Base-by-base conservation (phyloP, 1,284 basidiomycete genomes). In the Malassezia equina region DNA sequence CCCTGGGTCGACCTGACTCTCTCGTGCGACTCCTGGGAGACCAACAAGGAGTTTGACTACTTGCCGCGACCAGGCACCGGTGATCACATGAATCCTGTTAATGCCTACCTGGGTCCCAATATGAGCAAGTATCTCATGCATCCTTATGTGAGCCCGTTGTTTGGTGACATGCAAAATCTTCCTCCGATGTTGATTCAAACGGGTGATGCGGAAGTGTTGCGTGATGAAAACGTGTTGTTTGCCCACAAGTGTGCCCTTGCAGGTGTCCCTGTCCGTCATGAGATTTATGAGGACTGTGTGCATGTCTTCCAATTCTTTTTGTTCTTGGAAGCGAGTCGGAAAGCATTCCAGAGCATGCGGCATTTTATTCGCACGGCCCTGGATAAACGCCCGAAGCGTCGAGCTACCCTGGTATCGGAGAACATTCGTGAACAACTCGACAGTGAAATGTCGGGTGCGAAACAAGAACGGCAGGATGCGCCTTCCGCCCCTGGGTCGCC, bases 11-110 rank as follows among this genome's bases (percentile, higher is more conserved):
- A 93, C 77, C 77, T 95, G 55, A 94, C 89, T 0, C 86, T 93
- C 82, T 93, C 89, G 60, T 96, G 91, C 75, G 88, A 93, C 60
- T 91, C 88, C 31, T 96, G 93, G 93, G 90, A 95, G 49, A 87
- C 86, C 51, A 95, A 95, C 74, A 83, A 86, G 15, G 79, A 79
- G 5, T 78, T 67, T 60, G 77, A 78, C 60, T 78, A 77, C 52
- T 66, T 78, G 13, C 76, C 75, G 21, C 70, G 69, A 51, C 76
- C 76, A 23, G 57, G 56, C 81, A 43, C 81, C 83, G 34, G 85
- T 84, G 88, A 90, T 65, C 90, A 91, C 69, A 81, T 96, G 69
- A 89, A 98, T 73, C 93, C 94, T 0, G 86, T 98, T 46, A 82
- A 82, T 17, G 86, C 91, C 62, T 94, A 95, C 69, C 83, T 98